Base-by-base conservation (phyloP, 768 basidiomycete species). In the Porpolomopsis calyptriformis region DNA sequence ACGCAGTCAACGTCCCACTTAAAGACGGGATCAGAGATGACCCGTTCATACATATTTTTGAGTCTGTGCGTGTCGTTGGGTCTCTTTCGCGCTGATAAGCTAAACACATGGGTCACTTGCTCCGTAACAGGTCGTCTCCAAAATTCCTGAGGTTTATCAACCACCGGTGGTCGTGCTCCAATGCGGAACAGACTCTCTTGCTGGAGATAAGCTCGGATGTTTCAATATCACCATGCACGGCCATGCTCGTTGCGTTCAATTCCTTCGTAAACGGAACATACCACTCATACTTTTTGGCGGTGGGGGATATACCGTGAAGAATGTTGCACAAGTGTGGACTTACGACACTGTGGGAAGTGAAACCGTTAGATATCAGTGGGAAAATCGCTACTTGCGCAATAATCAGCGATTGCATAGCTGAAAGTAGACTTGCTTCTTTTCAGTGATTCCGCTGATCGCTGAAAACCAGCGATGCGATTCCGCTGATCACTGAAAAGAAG, bases 251-350 rank as follows among this genome's bases (percentile, higher is more conserved):
- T 99, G 96, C 53, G 94, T 98, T 33, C 84, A 83, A 56, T 98
- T 94, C 60, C 88, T 99, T 44, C 96, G 98, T 61, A 90, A 88
- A 0, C 96, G 97, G 66, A 85, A 88, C 59, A 84, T 89, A 40
- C 96, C 96, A 2, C 63, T 98, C n/a, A 68, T 99, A 9, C 71
- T 99, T 16, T 78, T 99, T 20, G 96, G 96, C 11, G 96, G 96
- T 22, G 96, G 96, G 8, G 96, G 96, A 0, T 99, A 99, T 64
- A 99, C 96, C 3, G 94, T 99, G 79, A 85, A 93, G 36, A 94
- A 94, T 52, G 94, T 31, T 31, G 29, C 29, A 31, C 14, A 7
- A 14, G 7, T 14, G 14, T 14, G 29, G 29, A 7, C 7, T 31
- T 31, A 31, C 14, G 14, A 7, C 29, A 31, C 29, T 31, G 29